Percentiles rank a stretch among this genome's conserved stretches.
Conservation (phyloP, 139 green algal species). For the Chlamydomonas incerta region DNA sequence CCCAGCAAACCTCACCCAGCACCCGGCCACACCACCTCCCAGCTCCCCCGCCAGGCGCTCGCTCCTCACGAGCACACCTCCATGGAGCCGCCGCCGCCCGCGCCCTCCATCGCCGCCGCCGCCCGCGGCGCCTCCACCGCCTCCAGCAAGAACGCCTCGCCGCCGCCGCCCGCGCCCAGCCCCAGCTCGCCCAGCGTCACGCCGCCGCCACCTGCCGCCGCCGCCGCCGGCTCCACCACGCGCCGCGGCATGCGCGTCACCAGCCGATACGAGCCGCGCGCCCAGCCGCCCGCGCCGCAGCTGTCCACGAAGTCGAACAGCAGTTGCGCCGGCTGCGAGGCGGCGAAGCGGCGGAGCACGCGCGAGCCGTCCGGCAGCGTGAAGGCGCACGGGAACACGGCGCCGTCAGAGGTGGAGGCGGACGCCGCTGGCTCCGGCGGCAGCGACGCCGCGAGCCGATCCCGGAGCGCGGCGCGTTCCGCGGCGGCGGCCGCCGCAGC, state of each 20-base stretch:
- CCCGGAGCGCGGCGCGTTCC: slow-evolving; percentile 15
- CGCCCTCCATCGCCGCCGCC: not conserved
- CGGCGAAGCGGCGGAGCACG: slow-evolving; percentile 66
- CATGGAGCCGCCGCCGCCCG: not conserved
- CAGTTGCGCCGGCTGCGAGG: slow-evolving; percentile 2
- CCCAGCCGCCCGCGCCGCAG: slow-evolving; percentile 40
- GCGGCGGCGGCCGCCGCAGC: slow-evolving; percentile 14
- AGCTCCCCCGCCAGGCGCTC: no score
- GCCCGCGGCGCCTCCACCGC: slow-evolving; percentile 11
- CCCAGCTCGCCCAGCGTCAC: slow-evolving; percentile 49
- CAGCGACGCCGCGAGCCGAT: slow-evolving; percentile 54
- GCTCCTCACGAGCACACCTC: not conserved
- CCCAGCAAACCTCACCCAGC: no score
- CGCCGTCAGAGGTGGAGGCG: not conserved
- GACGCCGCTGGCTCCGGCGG: slow-evolving; percentile 60
- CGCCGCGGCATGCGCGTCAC: slow-evolving; percentile 77
- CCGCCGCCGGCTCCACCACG: slow-evolving; percentile 48
- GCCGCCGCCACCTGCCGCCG: not conserved
- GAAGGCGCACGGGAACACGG: slow-evolving; percentile 59
- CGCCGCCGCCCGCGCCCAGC: slow-evolving; percentile 28
- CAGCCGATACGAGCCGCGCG: slow-evolving; percentile 66
- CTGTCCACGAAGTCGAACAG: slow-evolving; percentile 83
- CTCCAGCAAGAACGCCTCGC: slow-evolving; percentile 54
- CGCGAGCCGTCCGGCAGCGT: slow-evolving; percentile 77
- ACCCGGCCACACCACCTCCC: no score